A percentile compares a stretch with the other conserved stretches of the same genome.
phyloP scores from a whole-genome alignment of 148 eudicot genomes.

The Dianthus caryophyllus region DNA sequence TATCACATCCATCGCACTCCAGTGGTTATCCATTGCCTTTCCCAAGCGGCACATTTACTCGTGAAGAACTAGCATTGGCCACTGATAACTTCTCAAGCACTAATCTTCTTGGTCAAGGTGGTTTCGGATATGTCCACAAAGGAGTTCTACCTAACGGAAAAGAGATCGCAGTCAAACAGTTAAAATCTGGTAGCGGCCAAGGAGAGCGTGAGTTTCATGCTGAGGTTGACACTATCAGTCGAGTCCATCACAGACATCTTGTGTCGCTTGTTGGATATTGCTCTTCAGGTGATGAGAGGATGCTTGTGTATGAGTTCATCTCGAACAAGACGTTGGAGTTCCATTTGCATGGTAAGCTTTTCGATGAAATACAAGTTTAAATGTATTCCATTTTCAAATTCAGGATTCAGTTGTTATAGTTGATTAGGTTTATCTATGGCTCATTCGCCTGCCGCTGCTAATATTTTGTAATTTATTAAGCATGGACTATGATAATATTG shows the following conservation, averaged over 20 bases:
- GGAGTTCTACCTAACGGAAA: conserved; percentile 56
- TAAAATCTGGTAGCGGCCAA: conserved; percentile 72
- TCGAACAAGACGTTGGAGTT: conserved; percentile 69
- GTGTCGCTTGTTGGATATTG: conserved; percentile 78
- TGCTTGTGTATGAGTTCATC: conserved; percentile 78
- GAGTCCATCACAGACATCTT: conserved; percentile 72
- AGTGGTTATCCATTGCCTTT: conserved; percentile 22
- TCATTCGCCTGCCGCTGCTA: no score
- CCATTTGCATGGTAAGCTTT: conserved; percentile 67
- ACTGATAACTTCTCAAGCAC: conserved; percentile 47
- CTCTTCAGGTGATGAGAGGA: conserved; percentile 49
- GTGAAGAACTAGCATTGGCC: conserved; percentile 60
- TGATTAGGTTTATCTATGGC: no score
- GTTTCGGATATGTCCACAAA: conserved; percentile 74
- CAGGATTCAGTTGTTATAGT: not conserved
- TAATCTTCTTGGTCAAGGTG: conserved; percentile 82
- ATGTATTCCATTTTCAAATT: conserved; percentile 2
- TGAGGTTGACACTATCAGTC: conserved; percentile 75
- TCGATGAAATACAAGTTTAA: not conserved
- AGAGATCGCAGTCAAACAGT: conserved; percentile 76
- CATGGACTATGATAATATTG: no score
- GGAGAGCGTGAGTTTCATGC: conserved; percentile 95
- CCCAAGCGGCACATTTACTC: conserved; percentile 48
- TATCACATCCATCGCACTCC: conserved; percentile 20
- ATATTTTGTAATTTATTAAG: no score